Conservation (phyloP, 306 rosid genomes). For the Lablab purpureus region DNA sequence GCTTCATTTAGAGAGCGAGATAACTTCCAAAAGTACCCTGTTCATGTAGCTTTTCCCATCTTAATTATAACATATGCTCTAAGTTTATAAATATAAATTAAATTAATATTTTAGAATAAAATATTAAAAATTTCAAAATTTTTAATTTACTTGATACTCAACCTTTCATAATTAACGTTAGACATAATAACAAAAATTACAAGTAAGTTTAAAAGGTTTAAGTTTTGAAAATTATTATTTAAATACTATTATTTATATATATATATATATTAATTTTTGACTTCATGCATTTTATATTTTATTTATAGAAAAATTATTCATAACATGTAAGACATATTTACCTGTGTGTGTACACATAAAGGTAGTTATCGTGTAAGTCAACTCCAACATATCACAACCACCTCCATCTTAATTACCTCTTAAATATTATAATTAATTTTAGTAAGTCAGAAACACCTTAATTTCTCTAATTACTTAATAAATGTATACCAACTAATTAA, state of each 20-base stretch:
- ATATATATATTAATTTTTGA: not conserved
- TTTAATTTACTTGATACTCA: not conserved
- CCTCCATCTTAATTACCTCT: not conserved
- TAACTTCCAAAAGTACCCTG: not conserved
- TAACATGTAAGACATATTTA: not conserved
- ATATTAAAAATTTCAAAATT: not conserved
- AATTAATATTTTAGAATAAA: not conserved
- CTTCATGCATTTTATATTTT: not conserved
- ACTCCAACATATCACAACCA: constrained; percentile 28
- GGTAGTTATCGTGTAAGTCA: not conserved
- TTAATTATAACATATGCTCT: not conserved
- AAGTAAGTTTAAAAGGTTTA: not conserved
- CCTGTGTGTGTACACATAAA: not conserved
- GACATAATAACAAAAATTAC: not conserved
- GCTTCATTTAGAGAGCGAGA: not conserved
- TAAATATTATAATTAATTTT: constrained; percentile 12
- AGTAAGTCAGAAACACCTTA: not conserved
- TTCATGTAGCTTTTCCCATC: not conserved
- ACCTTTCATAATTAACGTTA: not conserved
- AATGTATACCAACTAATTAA: not conserved
- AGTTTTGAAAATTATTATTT: not conserved
- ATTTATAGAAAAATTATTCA: not conserved
- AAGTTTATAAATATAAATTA: not conserved
- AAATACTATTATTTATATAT: too few species aligned
- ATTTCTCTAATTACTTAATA: not conserved